These are phyloP conservation scores for Omphalotus olearius DNA, from an alignment of 1,284 basidiomycete genomes.

Conservation along the genomic window DNA sequence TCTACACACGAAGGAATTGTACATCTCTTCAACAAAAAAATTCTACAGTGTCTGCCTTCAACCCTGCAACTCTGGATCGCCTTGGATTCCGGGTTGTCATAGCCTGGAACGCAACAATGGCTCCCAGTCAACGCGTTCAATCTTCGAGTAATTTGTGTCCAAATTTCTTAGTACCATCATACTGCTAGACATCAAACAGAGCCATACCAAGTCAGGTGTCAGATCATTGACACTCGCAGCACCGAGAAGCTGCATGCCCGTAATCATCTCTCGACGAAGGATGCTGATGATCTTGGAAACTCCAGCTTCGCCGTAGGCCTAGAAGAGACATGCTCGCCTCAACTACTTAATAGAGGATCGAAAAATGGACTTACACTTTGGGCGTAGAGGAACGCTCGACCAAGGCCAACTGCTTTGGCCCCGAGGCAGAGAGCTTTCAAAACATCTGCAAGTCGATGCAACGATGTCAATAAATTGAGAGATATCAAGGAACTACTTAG, in stretches of 20 bases:
- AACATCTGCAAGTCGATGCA: constrained; percentile 48
- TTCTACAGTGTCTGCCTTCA: no score
- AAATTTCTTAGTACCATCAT: not conserved
- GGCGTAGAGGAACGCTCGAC: constrained; percentile 87
- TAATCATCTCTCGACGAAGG: constrained; percentile 77
- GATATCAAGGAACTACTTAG: not conserved
- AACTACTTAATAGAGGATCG: constrained; percentile 6
- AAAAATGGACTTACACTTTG: constrained; percentile 59
- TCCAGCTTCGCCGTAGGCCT: constrained; percentile 83
- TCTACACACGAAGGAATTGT: no score
- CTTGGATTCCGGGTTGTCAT: no score
- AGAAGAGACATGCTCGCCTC: constrained; percentile 2
- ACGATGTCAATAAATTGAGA: constrained; percentile 7
- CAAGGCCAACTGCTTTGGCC: constrained; percentile 86
- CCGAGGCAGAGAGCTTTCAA: constrained; percentile 91
- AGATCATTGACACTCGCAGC: constrained; percentile 69
- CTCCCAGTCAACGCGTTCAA: constrained; percentile 69
- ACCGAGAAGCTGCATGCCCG: constrained; percentile 78
- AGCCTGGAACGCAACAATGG: constrained; percentile 23
- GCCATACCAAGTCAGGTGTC: constrained; percentile 71
- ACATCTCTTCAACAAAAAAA: no score
- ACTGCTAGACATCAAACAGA: not conserved
- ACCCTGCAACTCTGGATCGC: no score
- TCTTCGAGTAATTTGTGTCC: constrained; percentile 24
- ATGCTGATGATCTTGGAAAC: constrained; percentile 74